Conservation (phyloP, 257 asterid species). For the Cruciata laevipes region DNA sequence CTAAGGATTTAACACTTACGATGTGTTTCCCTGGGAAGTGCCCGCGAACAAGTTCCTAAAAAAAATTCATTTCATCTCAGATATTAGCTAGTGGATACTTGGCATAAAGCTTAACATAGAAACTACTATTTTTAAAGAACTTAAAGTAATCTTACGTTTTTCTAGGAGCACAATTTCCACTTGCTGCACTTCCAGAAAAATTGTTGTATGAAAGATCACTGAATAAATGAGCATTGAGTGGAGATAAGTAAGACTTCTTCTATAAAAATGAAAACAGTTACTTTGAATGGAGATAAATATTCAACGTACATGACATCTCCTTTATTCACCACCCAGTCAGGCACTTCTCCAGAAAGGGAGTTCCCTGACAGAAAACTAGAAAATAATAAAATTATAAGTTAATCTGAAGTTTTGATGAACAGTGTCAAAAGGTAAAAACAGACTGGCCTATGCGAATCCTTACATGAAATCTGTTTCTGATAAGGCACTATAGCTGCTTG, state of each 20-base stretch:
- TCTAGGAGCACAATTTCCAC: not conserved
- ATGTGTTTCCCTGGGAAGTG: constrained; percentile 7
- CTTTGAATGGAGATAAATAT: not conserved
- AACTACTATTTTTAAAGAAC: not conserved
- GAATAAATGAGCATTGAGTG: not conserved
- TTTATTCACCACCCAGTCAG: constrained; percentile 9
- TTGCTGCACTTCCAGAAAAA: not conserved
- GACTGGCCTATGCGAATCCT: constrained; percentile 16
- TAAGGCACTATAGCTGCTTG: constrained; percentile 24
- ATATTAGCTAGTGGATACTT: not conserved
- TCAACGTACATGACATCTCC: not conserved
- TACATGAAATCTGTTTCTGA: constrained; percentile 39
- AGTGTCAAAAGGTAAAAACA: not conserved
- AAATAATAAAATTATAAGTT: not conserved
- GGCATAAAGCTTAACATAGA: not conserved
- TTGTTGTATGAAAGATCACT: constrained; percentile 21
- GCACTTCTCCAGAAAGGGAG: constrained; percentile 14
- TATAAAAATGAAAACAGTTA: not conserved
- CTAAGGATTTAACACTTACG: constrained; percentile 5
- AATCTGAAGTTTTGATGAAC: not conserved
- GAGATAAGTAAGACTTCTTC: too few species aligned
- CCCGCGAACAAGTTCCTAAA: constrained; percentile 19
- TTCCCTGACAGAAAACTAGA: constrained; percentile 11
- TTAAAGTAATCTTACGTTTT: constrained; percentile 2
- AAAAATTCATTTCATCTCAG: not conserved